Percentiles rank a stretch among this genome's conserved stretches.
phyloP scores from a whole-genome alignment of 228 moss, liverwort and hornwort genomes.

The Sphagnum magellanicum region DNA sequence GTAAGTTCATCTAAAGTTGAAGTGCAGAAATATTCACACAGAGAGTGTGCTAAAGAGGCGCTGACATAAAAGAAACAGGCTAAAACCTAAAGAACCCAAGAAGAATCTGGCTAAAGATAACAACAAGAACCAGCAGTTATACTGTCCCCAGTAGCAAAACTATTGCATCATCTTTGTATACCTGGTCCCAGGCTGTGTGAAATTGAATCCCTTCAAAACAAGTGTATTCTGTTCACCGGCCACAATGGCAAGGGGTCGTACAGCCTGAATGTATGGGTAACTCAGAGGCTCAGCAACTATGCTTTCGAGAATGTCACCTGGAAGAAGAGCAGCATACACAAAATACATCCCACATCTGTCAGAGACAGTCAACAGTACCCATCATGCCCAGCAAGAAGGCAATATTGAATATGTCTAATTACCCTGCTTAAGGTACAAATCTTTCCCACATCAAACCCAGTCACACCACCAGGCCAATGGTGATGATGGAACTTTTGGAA shows the following conservation, averaged over 20 bases:
- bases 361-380: background rate
- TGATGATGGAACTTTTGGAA: too few species aligned
- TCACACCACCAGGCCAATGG: background rate
- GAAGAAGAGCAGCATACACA: constrained; percentile 1
- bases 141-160: too few species aligned
- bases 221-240: constrained; percentile 54
- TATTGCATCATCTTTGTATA: constrained; percentile 1
- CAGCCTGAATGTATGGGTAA: constrained; percentile 56
- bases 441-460: background rate
- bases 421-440: background rate
- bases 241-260: constrained; percentile 77
- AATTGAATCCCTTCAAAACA: constrained; percentile 44
- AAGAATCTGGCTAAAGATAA: background rate
- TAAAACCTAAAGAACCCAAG: background rate
- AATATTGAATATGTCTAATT: background rate
- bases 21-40: background rate
- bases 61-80: background rate
- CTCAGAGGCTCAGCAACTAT: constrained; percentile 17
- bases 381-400: background rate
- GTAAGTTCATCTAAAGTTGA: too few species aligned
- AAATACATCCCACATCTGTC: too few species aligned
- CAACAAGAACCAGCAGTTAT: background rate
- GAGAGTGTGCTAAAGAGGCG: background rate
- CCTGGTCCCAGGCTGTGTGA: constrained; percentile 52
- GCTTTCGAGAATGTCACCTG: constrained; percentile 52